phyloP scores from a whole-genome alignment of 768 basidiomycete species.

The Nidula microcarpa region DNA sequence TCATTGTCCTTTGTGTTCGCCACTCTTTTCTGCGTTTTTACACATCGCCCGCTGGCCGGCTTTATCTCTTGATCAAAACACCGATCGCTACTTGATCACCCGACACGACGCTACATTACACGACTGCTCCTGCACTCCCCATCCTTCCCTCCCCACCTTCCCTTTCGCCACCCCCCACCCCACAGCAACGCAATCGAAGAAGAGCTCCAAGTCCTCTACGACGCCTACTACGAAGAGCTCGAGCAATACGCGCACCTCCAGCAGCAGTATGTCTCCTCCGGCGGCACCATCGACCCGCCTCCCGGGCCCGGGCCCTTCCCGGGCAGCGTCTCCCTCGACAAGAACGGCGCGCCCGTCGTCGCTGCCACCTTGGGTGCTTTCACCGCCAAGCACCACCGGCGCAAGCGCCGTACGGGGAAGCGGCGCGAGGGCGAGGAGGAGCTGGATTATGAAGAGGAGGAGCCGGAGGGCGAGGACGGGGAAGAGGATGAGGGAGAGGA shows the following conservation, averaged over 20 bases:
- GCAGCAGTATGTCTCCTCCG: constrained; percentile 91
- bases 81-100: constrained; percentile 16
- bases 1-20: no score
- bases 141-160: neutral
- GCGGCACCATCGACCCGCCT: constrained; percentile 86
- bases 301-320: constrained; percentile 98
- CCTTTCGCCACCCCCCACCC: constrained; percentile 4
- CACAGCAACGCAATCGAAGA: constrained; percentile 94
- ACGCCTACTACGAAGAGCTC: constrained; percentile 99
- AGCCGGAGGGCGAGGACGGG: constrained; percentile 42
- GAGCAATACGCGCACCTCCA: constrained; percentile 98
- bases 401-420: constrained; percentile 52
- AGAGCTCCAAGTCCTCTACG: constrained; percentile 99
- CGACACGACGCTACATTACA: no score
- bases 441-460: constrained; percentile 70
- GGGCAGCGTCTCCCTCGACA: constrained; percentile 94
- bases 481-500: constrained; percentile 37
- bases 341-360: constrained; percentile 60
- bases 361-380: constrained; percentile 14
- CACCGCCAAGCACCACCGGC: constrained; percentile 23
- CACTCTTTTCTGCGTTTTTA: no score
- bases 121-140: neutral
- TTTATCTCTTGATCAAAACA: constrained; percentile 23
- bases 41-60: constrained; percentile 10
- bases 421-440: constrained; percentile 65